These are phyloP conservation scores for Corymbia maculata DNA, from an alignment of 345 rosid genomes.

Conservation along the genomic window DNA sequence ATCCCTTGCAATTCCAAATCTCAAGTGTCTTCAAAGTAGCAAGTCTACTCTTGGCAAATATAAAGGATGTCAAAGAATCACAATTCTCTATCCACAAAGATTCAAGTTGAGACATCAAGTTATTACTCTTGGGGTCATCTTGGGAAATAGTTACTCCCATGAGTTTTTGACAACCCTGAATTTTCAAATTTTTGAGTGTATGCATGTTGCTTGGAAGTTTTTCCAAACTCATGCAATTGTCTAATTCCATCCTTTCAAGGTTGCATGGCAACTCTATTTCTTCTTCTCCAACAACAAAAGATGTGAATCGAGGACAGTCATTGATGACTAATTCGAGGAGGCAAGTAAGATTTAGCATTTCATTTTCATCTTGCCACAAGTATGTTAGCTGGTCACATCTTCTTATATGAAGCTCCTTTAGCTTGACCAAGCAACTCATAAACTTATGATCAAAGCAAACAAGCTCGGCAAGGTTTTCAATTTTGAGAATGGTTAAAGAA, in stretches of 20 bases:
- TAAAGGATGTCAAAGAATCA: not conserved
- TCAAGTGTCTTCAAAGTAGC: not conserved
- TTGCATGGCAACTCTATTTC: not conserved
- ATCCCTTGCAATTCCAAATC: accelerated
- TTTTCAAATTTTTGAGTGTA: accelerated
- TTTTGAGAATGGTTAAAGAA: not conserved
- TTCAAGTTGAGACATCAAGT: not conserved
- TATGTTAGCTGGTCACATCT: not conserved
- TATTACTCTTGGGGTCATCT: not conserved
- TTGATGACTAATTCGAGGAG: accelerated
- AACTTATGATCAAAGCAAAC: not conserved
- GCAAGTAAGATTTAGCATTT: not conserved
- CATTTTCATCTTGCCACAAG: not conserved
- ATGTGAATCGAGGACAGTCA: not conserved
- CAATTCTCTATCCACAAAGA: accelerated
- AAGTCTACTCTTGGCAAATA: not conserved
- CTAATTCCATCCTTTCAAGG: not conserved
- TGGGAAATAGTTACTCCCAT: not conserved
- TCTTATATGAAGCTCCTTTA: not conserved
- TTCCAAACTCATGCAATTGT: not conserved
- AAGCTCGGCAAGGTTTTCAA: not conserved
- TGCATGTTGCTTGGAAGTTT: not conserved
- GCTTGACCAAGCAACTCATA: not conserved
- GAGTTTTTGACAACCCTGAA: not conserved
- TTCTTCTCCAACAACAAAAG: not conserved